Evolutionary conservation across 2,329 filamentous ascomycete species (phyloP).

Genomic region (Arthrobotrys pseudoclavata): DNA sequence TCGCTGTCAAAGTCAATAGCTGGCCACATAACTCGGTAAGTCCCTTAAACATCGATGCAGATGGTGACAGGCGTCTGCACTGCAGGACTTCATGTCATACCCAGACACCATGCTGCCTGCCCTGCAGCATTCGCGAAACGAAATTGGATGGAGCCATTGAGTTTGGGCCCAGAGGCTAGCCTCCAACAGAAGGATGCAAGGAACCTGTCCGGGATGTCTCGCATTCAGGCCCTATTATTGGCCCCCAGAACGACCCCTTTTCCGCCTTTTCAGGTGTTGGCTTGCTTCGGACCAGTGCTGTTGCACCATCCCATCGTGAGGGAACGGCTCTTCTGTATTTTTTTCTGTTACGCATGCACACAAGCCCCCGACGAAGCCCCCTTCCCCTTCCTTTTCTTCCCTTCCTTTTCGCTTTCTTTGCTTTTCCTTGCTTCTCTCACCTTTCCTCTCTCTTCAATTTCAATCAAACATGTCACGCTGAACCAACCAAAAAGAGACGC

Average conservation of each 20-base stretch:
- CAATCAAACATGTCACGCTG: constrained; percentile 62
- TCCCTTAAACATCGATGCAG: constrained; percentile 26
- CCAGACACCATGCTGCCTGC: constrained; percentile 34
- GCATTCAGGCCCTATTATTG: constrained; percentile 39
- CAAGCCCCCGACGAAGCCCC: constrained; percentile 25
- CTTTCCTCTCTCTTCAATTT: constrained; percentile 42
- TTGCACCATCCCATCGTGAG: constrained; percentile 27
- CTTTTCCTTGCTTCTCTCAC: constrained; percentile 32
- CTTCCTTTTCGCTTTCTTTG: constrained; percentile 9
- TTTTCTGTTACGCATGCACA: constrained; percentile 29
- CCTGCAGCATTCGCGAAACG: constrained; percentile 43
- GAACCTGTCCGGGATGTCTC: constrained; percentile 40
- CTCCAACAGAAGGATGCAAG: constrained; percentile 51
- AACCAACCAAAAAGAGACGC: constrained; percentile 29
- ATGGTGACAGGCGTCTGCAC: constrained; percentile 23
- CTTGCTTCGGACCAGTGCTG: constrained; percentile 22
- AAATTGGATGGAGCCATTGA: constrained; percentile 50
- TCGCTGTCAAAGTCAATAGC: constrained; percentile 23
- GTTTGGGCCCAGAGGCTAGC: constrained; percentile 34
- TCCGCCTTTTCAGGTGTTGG: constrained; percentile 28
- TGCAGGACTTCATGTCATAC: constrained; percentile 37
- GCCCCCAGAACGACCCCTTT: constrained; percentile 35
- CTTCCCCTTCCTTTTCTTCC: constrained; percentile 43
- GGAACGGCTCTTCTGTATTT: constrained; percentile 17
- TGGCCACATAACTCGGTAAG: constrained; percentile 30